phyloP scores from a whole-genome alignment of 495 filamentous ascomycete species.

The Lasiosphaeria miniovina region DNA sequence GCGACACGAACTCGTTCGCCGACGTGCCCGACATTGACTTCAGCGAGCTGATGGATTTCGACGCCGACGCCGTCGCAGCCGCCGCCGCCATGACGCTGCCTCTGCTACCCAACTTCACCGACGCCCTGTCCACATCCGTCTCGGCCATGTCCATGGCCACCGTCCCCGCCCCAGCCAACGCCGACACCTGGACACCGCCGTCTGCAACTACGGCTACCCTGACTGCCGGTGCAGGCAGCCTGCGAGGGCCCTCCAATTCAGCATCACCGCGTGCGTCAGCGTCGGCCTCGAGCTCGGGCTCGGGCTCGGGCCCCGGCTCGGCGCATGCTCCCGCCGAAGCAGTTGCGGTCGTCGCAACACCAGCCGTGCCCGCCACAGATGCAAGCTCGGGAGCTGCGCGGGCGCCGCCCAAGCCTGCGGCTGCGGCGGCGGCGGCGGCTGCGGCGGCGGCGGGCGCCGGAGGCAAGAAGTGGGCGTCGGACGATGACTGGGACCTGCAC shows the following conservation, averaged over 20 bases:
- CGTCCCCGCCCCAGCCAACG: background rate
- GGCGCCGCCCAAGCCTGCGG: background rate
- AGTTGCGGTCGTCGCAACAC: no score
- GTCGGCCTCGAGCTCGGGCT: no score
- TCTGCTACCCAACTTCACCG: background rate
- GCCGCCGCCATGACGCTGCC: background rate
- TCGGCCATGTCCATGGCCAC: background rate
- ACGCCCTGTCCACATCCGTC: background rate
- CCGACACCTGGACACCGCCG: no score
- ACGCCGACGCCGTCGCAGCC: background rate
- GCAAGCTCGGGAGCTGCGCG: no score
- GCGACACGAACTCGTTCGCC: background rate
- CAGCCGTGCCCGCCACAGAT: no score
- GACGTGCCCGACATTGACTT: background rate
- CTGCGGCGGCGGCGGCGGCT: no score
- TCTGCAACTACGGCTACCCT: no score
- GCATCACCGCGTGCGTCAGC: no score
- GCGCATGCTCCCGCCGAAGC: no score
- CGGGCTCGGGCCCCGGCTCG: no score
- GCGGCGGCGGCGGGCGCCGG: background rate
- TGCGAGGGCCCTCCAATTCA: no score
- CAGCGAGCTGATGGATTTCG: background rate
- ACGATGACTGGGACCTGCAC: slow-evolving; percentile 15
- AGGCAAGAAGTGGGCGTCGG: slow-evolving; percentile 14
- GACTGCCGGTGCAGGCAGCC: no score